phyloP scores from a whole-genome alignment of 768 basidiomycete species.

The Lentinula raphanica region DNA sequence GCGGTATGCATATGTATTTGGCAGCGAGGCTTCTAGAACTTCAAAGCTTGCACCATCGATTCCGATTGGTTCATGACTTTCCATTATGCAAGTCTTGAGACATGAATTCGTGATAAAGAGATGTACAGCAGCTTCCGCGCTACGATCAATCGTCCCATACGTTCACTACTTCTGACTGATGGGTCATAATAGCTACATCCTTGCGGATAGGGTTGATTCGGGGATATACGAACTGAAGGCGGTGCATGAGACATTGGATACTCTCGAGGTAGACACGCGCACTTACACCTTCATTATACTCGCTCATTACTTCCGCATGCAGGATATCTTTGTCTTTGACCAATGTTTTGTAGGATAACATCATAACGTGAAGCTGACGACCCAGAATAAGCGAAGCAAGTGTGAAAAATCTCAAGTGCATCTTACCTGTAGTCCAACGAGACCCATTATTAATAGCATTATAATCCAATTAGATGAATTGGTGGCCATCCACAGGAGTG shows the following conservation, averaged over 20 bases:
- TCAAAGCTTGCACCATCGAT: too few species aligned
- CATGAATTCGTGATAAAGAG: not conserved
- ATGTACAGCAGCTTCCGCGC: not conserved
- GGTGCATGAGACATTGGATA: not conserved
- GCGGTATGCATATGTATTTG: too few species aligned
- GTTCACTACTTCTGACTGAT: slow-evolving; percentile 72
- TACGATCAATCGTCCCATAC: slow-evolving; percentile 35
- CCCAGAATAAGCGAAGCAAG: not conserved
- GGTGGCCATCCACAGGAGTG: slow-evolving; percentile 67
- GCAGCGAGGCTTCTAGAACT: too few species aligned
- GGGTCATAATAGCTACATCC: slow-evolving; percentile 82
- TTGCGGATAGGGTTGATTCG: slow-evolving; percentile 68
- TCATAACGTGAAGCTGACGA: slow-evolving; percentile 43
- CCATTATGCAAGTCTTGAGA: too few species aligned
- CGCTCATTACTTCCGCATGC: slow-evolving; percentile 75
- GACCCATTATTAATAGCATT: slow-evolving; percentile 62
- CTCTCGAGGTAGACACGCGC: not conserved
- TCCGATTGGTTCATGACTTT: too few species aligned
- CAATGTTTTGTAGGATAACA: slow-evolving; percentile 53
- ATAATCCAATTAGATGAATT: slow-evolving; percentile 72
- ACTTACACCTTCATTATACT: slow-evolving; percentile 76
- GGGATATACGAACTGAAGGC: slow-evolving; percentile 74
- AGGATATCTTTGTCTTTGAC: slow-evolving; percentile 74
- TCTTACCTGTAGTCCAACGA: slow-evolving; percentile 60
- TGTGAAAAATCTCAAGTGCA: slow-evolving; percentile 6